Evolutionary conservation across 495 filamentous ascomycete species (phyloP), one percentile per base, ranked within the genome.

Genomic region (Lineolata rhizophorae): DNA sequence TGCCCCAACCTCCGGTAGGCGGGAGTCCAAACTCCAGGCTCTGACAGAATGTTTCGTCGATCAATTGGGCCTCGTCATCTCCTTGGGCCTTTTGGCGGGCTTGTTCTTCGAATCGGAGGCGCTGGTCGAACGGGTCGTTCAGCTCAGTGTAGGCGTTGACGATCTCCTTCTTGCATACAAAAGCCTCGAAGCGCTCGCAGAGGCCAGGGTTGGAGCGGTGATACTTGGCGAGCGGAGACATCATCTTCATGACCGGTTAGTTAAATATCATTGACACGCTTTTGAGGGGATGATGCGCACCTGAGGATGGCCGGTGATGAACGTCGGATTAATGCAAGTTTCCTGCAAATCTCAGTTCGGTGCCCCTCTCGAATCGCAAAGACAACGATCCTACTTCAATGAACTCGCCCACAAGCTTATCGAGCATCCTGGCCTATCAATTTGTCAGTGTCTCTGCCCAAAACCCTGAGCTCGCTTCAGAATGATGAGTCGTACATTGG

Each of bases 131-230:
- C 32, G 85, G 81, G 48, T 93, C 76, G 65, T 97, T 95, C 61
- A 95, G 70, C 64, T 95, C 87, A 10, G 87, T 99, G 60, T 95
- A 95, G 2, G 84, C 82, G 46, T 95, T 93, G 38, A 70, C 72
- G 41, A 94, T 90, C 51, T 93, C 82, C 65, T 94, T 93, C 63
- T 81, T 92, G 65, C 77, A 83, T 19, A 92, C 90, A 46, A 97
- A 97, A 13, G 78, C 83, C 57, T 97, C 87, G 56, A 94, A 94
- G 33, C 90, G 73, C 58, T 97, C 87, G 51, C 82, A 92, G 10
- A 97, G 68, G 43, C 90, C 90, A 29, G 70, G 62, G 38, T 70
- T 64, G 36, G 57, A 45, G 37, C 90, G 77, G 57, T 93, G 78
- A 54, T 79, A 81, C 64, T 99, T 95, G 61, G 87, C 90, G 18